Percentiles rank a stretch among this genome's conserved stretches.
Evolutionary conservation across 371 early-diverging fungal species (phyloP).

Genomic region (Syncephalastrum contaminatum): DNA sequence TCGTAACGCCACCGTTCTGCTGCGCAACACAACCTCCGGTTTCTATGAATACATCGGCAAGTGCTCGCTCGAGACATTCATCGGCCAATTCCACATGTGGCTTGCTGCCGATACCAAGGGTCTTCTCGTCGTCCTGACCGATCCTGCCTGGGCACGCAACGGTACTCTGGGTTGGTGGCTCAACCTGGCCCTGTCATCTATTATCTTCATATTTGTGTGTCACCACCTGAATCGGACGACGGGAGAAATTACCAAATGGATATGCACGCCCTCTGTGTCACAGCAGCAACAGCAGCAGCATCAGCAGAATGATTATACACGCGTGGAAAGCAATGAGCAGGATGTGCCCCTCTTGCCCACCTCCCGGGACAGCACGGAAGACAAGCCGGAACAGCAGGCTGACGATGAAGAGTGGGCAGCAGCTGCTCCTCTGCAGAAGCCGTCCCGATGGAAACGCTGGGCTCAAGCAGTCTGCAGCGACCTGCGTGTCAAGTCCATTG

Average conservation of each 20-base stretch:
- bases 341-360: slow-evolving; percentile 28
- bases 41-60: slow-evolving; percentile 64
- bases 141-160: slow-evolving; percentile 30
- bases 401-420: slow-evolving; percentile 4
- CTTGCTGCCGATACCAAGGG: slow-evolving; percentile 74
- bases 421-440: neutral
- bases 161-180: slow-evolving; percentile 51
- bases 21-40: slow-evolving; percentile 51
- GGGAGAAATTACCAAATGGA: slow-evolving; percentile 47
- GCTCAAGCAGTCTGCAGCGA: slow-evolving; percentile 7
- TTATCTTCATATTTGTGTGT: slow-evolving; percentile 59
- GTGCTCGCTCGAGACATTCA: slow-evolving; percentile 73
- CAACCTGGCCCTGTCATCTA: slow-evolving; percentile 47
- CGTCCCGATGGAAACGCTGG: neutral
- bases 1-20: slow-evolving; percentile 57
- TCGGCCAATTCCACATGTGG: slow-evolving; percentile 81
- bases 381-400: slow-evolving; percentile 7
- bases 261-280: slow-evolving; percentile 13
- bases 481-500: slow-evolving; percentile 18
- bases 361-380: slow-evolving; percentile 2
- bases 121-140: slow-evolving; percentile 45
- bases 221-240: slow-evolving; percentile 54
- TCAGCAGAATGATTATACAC: neutral
- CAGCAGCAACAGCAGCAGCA: slow-evolving; percentile 11
- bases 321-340: slow-evolving; percentile 16